Evolutionary conservation across 805 yeast genomes (phyloP), one percentile per base, ranked within the genome.

Genomic region (Lachancea fermentati): DNA sequence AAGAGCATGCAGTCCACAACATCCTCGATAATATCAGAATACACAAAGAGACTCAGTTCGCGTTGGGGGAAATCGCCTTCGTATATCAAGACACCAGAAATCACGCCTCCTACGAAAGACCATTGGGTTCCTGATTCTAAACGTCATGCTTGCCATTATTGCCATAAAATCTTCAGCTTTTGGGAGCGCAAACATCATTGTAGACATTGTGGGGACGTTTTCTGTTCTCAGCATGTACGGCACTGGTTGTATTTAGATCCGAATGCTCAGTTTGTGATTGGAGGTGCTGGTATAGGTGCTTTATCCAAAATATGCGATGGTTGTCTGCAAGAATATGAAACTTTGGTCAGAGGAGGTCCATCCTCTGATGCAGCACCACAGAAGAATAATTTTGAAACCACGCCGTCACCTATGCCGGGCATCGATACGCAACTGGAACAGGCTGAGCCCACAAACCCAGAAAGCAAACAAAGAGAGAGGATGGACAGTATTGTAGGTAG

Each of bases 131-230:
- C 85, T 18, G 95, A 91, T 61, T 73, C 73, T 34, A 58, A 75
- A 15, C 76, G 84, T 28, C 60, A 68, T 35, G 69, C 73, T 36
- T 91, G 97, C 60, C 71, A 75, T 11, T 71, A 73, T 18, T 91
- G 97, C 63, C 66, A 71, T 37, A 76, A 73, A 52, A 57, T 69
- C 13, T 89, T 91, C 65, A 81, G 88, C 28, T 79, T 80, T 51
- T 82, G 79, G 67, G 96, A 75, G 58, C 75, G 89, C 51, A 72
- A 80, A 47, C 95, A 85, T 56, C 95, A 85, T 65, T 85, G 95
- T 58, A 74, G 95, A 39, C 80, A 81, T 57, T 85, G 95, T 60
- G 95, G 95, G 28, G 86, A 83, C 30, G 75, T 85, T 15, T 85
- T 76, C 54, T 85, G 95, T 60, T 76, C 78, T 25, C 77, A 73